A percentile compares a stretch with the other conserved stretches of the same genome.
These are phyloP conservation scores for Candida oleophila DNA, from an alignment of 805 yeast genomes.

Conservation along the genomic window DNA sequence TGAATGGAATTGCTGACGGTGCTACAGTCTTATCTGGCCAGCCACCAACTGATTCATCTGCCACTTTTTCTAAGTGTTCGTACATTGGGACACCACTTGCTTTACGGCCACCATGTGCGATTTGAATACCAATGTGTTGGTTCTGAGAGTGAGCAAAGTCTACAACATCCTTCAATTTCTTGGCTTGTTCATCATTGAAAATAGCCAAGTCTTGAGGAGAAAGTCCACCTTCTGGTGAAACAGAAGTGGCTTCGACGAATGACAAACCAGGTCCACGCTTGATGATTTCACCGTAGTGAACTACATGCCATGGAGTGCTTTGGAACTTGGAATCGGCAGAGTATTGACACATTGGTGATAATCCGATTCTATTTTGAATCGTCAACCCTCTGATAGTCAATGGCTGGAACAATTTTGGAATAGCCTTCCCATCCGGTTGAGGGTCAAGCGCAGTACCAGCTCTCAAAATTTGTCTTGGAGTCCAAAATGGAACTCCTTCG, in stretches of 20 bases:
- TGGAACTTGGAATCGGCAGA: constrained; percentile 39
- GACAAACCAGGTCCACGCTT: constrained; percentile 50
- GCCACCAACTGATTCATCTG: constrained; percentile 36
- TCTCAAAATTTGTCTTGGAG: constrained; percentile 17
- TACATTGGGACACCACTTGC: constrained; percentile 30
- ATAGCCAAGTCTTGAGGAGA: constrained; percentile 50
- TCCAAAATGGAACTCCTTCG: not conserved
- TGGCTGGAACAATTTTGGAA: constrained; percentile 45
- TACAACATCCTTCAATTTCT: constrained; percentile 35
- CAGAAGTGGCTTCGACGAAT: constrained; percentile 46
- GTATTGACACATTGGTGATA: constrained; percentile 58
- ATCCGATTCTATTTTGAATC: constrained; percentile 52
- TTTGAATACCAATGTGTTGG: constrained; percentile 49
- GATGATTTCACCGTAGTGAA: constrained; percentile 49
- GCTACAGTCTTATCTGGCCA: constrained; percentile 44
- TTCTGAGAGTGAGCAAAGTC: constrained; percentile 47
- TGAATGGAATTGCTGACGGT: constrained; percentile 41
- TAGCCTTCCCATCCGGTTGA: constrained; percentile 12
- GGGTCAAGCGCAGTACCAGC: constrained; percentile 32
- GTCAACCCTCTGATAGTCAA: constrained; percentile 34
- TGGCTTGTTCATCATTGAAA: constrained; percentile 50
- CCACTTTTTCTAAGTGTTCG: constrained; percentile 27
- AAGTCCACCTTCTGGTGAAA: constrained; percentile 39
- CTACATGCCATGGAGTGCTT: constrained; percentile 46
- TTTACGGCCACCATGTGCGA: constrained; percentile 58